Conservation (phyloP, 2,329 filamentous ascomycete genomes). For the Chrysoporthe deuterocubensis region DNA sequence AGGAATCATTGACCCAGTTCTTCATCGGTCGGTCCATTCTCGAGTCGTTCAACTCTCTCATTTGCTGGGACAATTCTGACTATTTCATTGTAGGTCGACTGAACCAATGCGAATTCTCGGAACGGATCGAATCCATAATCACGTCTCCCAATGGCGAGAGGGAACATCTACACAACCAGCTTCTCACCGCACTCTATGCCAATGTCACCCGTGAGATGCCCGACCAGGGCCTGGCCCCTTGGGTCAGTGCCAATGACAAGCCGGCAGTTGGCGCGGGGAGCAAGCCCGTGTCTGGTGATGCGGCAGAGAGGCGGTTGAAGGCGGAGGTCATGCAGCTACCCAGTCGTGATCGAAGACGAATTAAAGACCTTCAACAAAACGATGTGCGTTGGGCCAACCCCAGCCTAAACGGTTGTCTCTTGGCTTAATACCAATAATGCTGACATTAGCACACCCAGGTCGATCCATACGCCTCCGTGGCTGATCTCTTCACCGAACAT, state of each 20-base stretch:
- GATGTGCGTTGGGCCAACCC: constrained; percentile 52
- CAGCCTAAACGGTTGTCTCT: background rate
- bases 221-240: constrained; percentile 68
- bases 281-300: constrained; percentile 68
- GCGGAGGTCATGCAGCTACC: constrained; percentile 73
- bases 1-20: constrained; percentile 66
- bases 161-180: constrained; percentile 69
- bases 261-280: constrained; percentile 58
- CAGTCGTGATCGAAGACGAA: constrained; percentile 66
- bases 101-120: constrained; percentile 64
- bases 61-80: constrained; percentile 30
- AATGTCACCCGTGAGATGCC: constrained; percentile 73
- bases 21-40: constrained; percentile 56
- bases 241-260: constrained; percentile 75
- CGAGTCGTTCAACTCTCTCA: constrained; percentile 3
- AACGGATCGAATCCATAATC: constrained; percentile 64
- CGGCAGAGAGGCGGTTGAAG: constrained; percentile 67
- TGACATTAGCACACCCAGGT: constrained; percentile 42
- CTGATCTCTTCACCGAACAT: constrained; percentile 54
- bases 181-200: constrained; percentile 68
- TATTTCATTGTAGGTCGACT: constrained; percentile 54
- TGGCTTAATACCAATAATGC: background rate
- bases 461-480: constrained; percentile 58
- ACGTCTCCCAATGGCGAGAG: constrained; percentile 60
- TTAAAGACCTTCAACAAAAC: constrained; percentile 67